Conservation (phyloP, 2,329 filamentous ascomycete species). For the Geosmithia flava region DNA sequence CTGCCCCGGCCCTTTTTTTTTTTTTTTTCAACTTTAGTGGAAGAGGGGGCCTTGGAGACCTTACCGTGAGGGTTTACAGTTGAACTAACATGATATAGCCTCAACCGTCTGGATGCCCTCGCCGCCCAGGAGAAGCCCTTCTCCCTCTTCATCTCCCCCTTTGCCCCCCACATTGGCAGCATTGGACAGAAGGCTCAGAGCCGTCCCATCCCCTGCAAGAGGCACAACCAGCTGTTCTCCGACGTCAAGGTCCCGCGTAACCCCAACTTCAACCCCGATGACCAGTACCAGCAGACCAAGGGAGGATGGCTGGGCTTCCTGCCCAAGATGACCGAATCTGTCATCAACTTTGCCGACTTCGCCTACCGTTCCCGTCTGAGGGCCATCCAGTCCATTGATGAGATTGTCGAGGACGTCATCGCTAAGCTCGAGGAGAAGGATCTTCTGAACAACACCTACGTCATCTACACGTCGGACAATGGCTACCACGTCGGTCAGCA, state of each 20-base stretch:
- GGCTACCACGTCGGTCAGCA: constrained; percentile 43
- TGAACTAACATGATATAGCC: background rate
- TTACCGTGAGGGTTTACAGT: background rate
- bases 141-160: constrained; percentile 42
- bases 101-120: constrained; percentile 26
- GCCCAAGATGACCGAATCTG: constrained; percentile 15
- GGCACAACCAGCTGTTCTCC: constrained; percentile 48
- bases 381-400: constrained; percentile 31
- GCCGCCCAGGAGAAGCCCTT: constrained; percentile 37
- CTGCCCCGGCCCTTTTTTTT: background rate
- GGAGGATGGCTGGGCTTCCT: constrained; percentile 30
- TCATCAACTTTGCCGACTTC: constrained; percentile 21
- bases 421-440: constrained; percentile 15
- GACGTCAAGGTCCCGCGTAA: constrained; percentile 49
- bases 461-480: constrained; percentile 40
- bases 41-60: background rate
- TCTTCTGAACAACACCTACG: constrained; percentile 29
- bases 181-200: constrained; percentile 17
- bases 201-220: constrained; percentile 21
- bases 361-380: constrained; percentile 28
- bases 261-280: constrained; percentile 49
- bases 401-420: constrained; percentile 27
- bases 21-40: background rate
- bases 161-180: constrained; percentile 17
- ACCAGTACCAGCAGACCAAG: constrained; percentile 5